Percentiles rank a stretch among this genome's conserved stretches.
Conservation (phyloP, 768 basidiomycete species). For the Lentinula raphanica region DNA sequence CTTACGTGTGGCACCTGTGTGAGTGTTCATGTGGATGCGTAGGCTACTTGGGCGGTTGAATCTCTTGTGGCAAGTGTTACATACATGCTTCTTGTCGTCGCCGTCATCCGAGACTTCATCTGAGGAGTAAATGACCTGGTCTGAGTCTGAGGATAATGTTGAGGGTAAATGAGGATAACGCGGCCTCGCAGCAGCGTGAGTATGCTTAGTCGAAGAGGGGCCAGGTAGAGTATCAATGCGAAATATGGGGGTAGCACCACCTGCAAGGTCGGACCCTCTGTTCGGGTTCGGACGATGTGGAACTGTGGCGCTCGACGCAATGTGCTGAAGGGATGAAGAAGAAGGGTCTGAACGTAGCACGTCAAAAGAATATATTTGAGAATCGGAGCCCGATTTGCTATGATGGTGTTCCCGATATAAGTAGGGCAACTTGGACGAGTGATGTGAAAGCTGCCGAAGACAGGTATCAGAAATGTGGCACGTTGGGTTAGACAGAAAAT, state of each 20-base stretch:
- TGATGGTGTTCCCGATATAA: not conserved
- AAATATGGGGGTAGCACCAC: not conserved
- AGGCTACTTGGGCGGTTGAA: conserved; percentile 69
- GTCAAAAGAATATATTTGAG: conserved; percentile 5
- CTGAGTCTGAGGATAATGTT: conserved; percentile 15
- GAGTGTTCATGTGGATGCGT: conserved; percentile 62
- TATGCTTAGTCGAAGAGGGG: not conserved
- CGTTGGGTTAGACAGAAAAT: not conserved
- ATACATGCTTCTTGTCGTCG: conserved; percentile 42
- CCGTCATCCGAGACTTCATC: conserved; percentile 19
- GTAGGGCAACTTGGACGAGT: not conserved
- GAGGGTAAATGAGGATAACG: conserved; percentile 6
- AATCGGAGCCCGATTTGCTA: not conserved
- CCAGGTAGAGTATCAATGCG: not conserved
- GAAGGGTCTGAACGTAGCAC: conserved; percentile 8
- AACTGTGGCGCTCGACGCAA: conserved; percentile 6
- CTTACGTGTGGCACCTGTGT: conserved; percentile 70
- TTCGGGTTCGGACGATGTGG: not conserved
- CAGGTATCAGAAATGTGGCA: not conserved
- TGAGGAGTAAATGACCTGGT: conserved; percentile 11
- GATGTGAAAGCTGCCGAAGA: not conserved
- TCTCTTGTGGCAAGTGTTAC: conserved; percentile 52
- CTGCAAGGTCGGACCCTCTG: not conserved
- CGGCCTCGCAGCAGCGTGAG: not conserved
- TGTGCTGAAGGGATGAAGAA: conserved; percentile 5